phyloP scores from a whole-genome alignment of 768 basidiomycete genomes.

The Pisolithus microcarpus region DNA sequence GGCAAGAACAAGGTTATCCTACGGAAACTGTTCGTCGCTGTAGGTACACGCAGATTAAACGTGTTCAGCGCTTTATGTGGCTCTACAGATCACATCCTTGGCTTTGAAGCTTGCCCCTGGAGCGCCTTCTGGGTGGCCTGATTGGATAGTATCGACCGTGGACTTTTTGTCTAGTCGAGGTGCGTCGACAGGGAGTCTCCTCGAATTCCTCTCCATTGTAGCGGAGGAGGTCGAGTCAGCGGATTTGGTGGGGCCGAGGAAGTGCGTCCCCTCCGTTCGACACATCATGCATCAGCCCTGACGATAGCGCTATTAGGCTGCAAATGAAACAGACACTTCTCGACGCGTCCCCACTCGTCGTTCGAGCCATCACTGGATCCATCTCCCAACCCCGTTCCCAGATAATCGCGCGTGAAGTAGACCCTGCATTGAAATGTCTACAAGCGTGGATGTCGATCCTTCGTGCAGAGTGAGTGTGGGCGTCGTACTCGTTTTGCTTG shows the following conservation, averaged over 20 bases:
- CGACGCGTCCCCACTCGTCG: conserved; percentile 64
- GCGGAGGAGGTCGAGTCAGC: conserved; percentile 77
- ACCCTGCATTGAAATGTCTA: conserved; percentile 70
- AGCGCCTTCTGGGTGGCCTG: conserved; percentile 57
- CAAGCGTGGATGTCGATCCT: conserved; percentile 77
- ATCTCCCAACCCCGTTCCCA: conserved; percentile 37
- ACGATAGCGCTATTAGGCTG: conserved; percentile 33
- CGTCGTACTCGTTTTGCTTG: not conserved
- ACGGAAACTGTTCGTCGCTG: conserved; percentile 83
- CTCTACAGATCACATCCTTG: conserved; percentile 51
- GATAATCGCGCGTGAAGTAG: conserved; percentile 38
- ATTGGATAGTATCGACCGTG: conserved; percentile 67
- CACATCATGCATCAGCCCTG: not conserved
- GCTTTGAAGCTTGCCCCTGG: conserved; percentile 64
- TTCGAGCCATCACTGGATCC: conserved; percentile 56
- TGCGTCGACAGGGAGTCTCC: conserved; percentile 49
- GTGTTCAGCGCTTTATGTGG: conserved; percentile 4
- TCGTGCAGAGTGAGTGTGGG: conserved; percentile 52
- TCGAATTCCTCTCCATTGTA: conserved; percentile 76
- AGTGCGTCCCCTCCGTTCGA: conserved; percentile 32
- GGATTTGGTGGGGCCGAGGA: conserved; percentile 65
- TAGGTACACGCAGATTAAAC: conserved; percentile 31
- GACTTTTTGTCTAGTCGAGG: conserved; percentile 54
- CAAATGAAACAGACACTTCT: conserved; percentile 60
- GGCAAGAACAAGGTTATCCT: conserved; percentile 64